Conservation (phyloP, 192 early-diverging fungal genomes). For the Kickxella alabastrina region DNA sequence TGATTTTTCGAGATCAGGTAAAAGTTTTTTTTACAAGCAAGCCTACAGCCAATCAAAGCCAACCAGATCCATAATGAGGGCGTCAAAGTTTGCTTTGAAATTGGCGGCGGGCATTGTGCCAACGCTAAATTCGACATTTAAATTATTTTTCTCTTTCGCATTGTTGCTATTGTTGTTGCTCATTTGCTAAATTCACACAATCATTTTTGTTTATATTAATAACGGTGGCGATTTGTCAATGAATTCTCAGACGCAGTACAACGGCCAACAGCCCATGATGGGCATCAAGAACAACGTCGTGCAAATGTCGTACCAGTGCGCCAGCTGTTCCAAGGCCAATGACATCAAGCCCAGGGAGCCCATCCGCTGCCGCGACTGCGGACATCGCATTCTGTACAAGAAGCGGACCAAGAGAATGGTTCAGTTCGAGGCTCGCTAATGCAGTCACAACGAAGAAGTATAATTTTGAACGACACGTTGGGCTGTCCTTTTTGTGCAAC, state of each 20-base stretch:
- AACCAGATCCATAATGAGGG: too few species aligned
- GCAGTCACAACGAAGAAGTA: neutral
- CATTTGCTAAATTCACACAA: neutral
- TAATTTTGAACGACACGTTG: neutral
- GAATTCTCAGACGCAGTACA: constrained; percentile 3
- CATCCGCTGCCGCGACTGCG: constrained; percentile 94
- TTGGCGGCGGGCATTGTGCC: too few species aligned
- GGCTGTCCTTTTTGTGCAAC: neutral
- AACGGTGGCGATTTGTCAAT: neutral
- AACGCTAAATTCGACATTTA: neutral
- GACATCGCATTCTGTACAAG: constrained; percentile 96
- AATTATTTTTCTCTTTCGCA: neutral
- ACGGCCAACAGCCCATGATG: neutral
- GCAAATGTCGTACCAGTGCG: constrained; percentile 31
- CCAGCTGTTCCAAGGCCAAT: constrained; percentile 83
- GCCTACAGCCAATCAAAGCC: too few species aligned
- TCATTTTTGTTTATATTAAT: neutral
- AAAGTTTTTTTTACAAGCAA: constrained; percentile 6
- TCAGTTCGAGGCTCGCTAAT: constrained; percentile 95
- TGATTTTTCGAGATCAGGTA: constrained; percentile 1
- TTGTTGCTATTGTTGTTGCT: neutral
- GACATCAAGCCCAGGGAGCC: constrained; percentile 91
- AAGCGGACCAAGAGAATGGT: constrained; percentile 90
- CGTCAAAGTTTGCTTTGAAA: too few species aligned
- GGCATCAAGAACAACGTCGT: neutral